Conservation (phyloP, 2,329 filamentous ascomycete species). For the Calonectria pseudoturangicola region DNA sequence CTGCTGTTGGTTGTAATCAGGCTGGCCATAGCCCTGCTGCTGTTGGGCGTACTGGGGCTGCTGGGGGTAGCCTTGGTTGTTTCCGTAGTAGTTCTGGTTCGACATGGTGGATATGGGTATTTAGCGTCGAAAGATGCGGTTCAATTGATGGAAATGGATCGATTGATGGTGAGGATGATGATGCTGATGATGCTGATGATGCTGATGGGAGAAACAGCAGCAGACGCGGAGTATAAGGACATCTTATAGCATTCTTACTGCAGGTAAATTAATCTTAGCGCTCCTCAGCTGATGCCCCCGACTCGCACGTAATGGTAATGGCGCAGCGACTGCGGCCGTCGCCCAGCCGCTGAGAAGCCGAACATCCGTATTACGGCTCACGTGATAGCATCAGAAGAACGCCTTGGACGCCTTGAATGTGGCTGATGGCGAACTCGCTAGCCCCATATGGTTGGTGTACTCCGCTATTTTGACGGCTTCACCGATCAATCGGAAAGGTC, state of each 20-base stretch:
- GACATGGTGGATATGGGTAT: conserved; percentile 56
- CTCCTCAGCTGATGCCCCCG: conserved; percentile 1
- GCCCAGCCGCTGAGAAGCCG: conserved; percentile 14
- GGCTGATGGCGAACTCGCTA: conserved; percentile 4
- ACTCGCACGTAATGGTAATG: conserved; percentile 19
- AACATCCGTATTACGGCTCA: neutral
- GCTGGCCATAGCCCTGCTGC: conserved; percentile 48
- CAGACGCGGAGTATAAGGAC: neutral
- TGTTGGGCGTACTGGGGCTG: conserved; percentile 46
- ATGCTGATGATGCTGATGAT: neutral
- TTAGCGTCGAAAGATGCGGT: neutral
- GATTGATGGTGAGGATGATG: conserved; percentile 3
- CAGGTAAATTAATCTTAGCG: conserved; percentile 20
- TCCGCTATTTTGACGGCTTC: neutral
- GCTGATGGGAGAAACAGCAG: neutral
- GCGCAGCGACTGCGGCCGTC: conserved; percentile 18
- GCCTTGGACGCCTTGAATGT: conserved; percentile 13
- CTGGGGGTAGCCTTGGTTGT: conserved; percentile 44
- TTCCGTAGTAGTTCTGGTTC: conserved; percentile 62
- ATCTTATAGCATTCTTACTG: conserved; percentile 11
- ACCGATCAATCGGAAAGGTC: conserved; percentile 2
- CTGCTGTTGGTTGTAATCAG: conserved; percentile 49
- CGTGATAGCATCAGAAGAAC: neutral
- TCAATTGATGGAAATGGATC: conserved; percentile 3
- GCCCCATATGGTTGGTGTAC: neutral